Evolutionary conservation across 2,329 filamentous ascomycete species (phyloP).

Genomic region (Pyrenophora graminea): DNA sequence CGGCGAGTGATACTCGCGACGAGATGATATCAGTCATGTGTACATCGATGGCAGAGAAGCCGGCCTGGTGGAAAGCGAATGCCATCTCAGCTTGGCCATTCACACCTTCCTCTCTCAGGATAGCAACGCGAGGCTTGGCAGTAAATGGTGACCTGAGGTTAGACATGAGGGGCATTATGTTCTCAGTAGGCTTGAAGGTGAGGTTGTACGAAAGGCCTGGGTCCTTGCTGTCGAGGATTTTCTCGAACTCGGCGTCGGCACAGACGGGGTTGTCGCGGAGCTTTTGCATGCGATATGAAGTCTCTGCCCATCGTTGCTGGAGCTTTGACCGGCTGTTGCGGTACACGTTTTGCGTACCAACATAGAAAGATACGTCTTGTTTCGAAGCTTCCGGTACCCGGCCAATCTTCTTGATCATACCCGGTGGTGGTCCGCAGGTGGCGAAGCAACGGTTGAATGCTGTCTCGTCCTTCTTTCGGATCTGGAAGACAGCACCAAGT

Average conservation of each 20-base stretch:
- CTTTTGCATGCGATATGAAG: slow-evolving; percentile 88
- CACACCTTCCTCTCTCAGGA: slow-evolving; percentile 92
- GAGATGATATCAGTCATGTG: slow-evolving; percentile 94
- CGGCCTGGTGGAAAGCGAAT: slow-evolving; percentile 88
- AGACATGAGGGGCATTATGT: slow-evolving; percentile 69
- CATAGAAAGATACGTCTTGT: slow-evolving; percentile 76
- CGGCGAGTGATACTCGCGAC: slow-evolving; percentile 75
- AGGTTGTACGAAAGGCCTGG: slow-evolving; percentile 85
- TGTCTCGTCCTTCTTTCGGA: slow-evolving; percentile 80
- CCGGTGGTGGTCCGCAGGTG: slow-evolving; percentile 80
- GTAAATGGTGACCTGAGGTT: slow-evolving; percentile 65
- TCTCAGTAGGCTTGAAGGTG: slow-evolving; percentile 78
- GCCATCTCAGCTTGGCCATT: slow-evolving; percentile 98
- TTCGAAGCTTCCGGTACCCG: slow-evolving; percentile 70
- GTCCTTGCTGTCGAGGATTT: slow-evolving; percentile 74
- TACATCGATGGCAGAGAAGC: slow-evolving; percentile 89
- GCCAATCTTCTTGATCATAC: slow-evolving; percentile 83
- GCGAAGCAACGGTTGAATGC: slow-evolving; percentile 90
- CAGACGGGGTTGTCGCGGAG: slow-evolving; percentile 86
- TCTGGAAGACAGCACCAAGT: slow-evolving; percentile 93
- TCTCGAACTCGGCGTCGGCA: slow-evolving; percentile 79
- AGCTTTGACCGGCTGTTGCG: slow-evolving; percentile 71
- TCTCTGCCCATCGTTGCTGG: slow-evolving; percentile 86
- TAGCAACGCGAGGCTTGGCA: slow-evolving; percentile 77
- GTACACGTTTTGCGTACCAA: slow-evolving; percentile 70